Evolutionary conservation across 192 early-diverging fungal genomes (phyloP), one percentile per base, ranked within the genome.

Genomic region (Coemansia guatemalensis): DNA sequence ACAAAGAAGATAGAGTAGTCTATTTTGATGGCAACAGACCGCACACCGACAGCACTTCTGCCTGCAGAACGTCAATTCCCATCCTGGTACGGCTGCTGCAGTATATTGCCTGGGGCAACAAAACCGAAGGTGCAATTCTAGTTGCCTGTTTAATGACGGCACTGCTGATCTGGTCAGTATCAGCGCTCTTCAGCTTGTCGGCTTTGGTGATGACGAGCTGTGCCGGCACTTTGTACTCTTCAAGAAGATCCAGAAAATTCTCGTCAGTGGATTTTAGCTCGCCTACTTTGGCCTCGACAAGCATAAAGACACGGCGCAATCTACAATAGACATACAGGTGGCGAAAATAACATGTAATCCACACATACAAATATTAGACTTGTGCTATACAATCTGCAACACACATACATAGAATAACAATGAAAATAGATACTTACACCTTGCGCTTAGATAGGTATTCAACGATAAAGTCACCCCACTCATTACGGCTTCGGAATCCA

Each of bases 221-320:
- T 2, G 64, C 64, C 7, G 66, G 53, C 27, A 70, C 56, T 7
- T 41, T 29, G 48, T 71, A 65, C 27, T 58, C 17, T 20, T 81
- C 75, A 5, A 68, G 60, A 18, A 81, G 48, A 51, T 74, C 78
- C 8, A 84, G 51, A 52, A 81, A 74, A 53, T 56, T 66, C 61
- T 48, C 8, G 41, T 84, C 82, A 0, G 78, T 80, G 0, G 61
- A 8, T 29, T 84, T 84, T 14, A 81, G 74, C 56, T 81, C 71
- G 50, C 78, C 82, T 1, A 84, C 75, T 26, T 81, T 84, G 56
- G 82, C 68, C 26, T 84, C 82, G 35, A 84, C 58, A 20, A 84
- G 62, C 53, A 84, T 26, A 51, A 81, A 84, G 20, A 79, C 78
- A 6, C 74, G 71, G 20, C 58, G 58, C 49, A 84, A 66, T 26